Percentiles rank a stretch among this genome's conserved stretches.
phyloP scores from a whole-genome alignment of 139 green algal species.

The Tetraselmis striata region DNA sequence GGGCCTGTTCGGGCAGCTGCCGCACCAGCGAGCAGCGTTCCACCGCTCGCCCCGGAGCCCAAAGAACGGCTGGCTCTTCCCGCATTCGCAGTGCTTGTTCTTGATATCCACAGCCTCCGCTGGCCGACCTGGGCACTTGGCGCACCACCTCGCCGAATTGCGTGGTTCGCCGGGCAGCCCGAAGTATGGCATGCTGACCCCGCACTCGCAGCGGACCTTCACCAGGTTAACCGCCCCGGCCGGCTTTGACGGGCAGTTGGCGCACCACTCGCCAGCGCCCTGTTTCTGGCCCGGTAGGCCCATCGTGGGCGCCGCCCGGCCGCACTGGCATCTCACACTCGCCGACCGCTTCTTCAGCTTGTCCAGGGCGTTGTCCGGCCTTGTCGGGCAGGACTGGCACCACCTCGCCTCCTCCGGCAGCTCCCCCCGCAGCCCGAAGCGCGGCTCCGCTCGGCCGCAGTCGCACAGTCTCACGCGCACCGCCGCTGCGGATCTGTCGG shows the following conservation, averaged over 20 bases:
- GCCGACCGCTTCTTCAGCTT: neutral
- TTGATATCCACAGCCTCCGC: neutral
- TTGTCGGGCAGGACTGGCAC: neutral
- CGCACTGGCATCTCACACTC: neutral
- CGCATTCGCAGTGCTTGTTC: neutral
- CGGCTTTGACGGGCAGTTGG: neutral
- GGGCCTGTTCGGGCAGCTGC: neutral
- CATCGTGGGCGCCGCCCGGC: neutral
- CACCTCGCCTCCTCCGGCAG: neutral
- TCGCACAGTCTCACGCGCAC: neutral
- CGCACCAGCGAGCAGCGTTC: neutral
- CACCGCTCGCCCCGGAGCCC: neutral
- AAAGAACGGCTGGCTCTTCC: neutral
- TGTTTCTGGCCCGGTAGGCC: neutral
- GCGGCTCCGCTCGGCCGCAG: neutral
- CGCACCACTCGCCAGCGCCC: neutral
- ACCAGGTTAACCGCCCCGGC: neutral
- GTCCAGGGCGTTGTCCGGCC: neutral
- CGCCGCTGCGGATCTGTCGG: neutral
- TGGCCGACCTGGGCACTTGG: neutral
- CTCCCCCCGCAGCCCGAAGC: neutral
- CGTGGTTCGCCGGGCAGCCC: neutral
- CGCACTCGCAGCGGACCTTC: neutral
- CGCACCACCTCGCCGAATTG: neutral
- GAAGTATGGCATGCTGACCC: neutral